These are phyloP conservation scores for Brassica rapa DNA, from an alignment of 345 rosid species.

Conservation along the genomic window DNA sequence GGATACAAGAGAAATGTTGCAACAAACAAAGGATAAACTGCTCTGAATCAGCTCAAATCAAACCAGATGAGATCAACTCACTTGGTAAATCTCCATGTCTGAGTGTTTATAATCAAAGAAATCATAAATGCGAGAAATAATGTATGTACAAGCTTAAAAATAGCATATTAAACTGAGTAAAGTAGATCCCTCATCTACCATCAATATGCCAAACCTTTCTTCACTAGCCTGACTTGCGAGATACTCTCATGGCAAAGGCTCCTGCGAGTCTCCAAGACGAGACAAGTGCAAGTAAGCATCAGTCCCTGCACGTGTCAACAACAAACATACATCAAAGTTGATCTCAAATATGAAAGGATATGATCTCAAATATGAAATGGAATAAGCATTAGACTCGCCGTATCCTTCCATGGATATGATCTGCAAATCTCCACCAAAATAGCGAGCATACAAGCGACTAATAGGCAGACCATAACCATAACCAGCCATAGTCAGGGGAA, in stretches of 20 bases:
- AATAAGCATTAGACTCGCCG: slow-evolving; percentile 56
- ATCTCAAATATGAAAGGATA: slow-evolving; percentile 38
- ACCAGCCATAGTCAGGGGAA: slow-evolving; percentile 85
- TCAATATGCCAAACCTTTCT: slow-evolving; percentile 27
- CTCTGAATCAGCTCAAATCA: slow-evolving; percentile 12
- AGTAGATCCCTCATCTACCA: slow-evolving; percentile 32
- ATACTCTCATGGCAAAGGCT: slow-evolving; percentile 58
- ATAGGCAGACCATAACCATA: slow-evolving; percentile 95
- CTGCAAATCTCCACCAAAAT: slow-evolving; percentile 97
- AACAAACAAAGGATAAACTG: neutral
- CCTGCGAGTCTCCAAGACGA: slow-evolving; percentile 66
- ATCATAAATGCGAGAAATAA: slow-evolving; percentile 29
- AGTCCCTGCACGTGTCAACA: slow-evolving; percentile 57
- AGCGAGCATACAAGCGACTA: slow-evolving; percentile 91
- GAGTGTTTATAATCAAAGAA: slow-evolving; percentile 31
- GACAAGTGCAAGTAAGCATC: slow-evolving; percentile 69
- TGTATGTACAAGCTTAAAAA: slow-evolving; percentile 31
- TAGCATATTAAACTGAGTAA: neutral
- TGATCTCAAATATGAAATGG: slow-evolving; percentile 50
- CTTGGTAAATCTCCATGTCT: slow-evolving; percentile 28
- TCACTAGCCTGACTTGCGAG: slow-evolving; percentile 23
- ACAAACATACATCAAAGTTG: neutral
- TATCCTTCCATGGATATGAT: slow-evolving; percentile 99
- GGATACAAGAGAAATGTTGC: neutral
- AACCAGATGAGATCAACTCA: slow-evolving; percentile 34